Percentiles rank a stretch among this genome's conserved stretches.
These are phyloP conservation scores for Tolypocladium pustulatum DNA, from an alignment of 2,329 filamentous ascomycete species.

Conservation along the genomic window DNA sequence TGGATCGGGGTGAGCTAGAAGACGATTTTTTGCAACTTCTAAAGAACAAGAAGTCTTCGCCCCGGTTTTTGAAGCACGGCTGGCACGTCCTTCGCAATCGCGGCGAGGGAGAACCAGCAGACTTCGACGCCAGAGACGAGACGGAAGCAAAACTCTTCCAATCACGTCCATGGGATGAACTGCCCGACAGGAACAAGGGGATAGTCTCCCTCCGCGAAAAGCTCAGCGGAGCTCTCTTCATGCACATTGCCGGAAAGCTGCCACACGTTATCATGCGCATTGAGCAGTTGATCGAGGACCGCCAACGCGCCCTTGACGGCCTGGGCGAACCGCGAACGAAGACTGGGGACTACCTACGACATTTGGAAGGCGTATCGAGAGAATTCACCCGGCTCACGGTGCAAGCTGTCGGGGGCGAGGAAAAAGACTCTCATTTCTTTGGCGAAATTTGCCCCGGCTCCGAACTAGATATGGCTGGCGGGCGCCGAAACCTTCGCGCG, in stretches of 20 bases:
- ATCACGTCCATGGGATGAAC: constrained; percentile 23
- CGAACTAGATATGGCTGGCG: not conserved
- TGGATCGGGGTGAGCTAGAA: constrained; percentile 22
- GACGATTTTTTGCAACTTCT: constrained; percentile 28
- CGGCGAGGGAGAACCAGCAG: constrained; percentile 15
- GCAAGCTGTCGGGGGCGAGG: not conserved
- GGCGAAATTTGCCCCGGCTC: not conserved
- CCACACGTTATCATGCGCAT: constrained; percentile 4
- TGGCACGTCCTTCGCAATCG: constrained; percentile 43
- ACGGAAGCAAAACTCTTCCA: constrained; percentile 33
- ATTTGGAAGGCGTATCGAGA: not conserved
- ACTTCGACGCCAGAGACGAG: constrained; percentile 17
- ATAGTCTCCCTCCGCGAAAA: constrained; percentile 3
- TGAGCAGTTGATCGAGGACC: not conserved
- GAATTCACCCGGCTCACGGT: not conserved
- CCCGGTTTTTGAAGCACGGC: constrained; percentile 27
- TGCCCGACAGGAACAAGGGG: constrained; percentile 10
- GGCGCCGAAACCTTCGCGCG: not conserved
- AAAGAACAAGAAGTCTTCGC: constrained; percentile 31
- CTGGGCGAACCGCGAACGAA: not conserved
- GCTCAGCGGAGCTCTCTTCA: constrained; percentile 3
- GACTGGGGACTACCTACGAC: not conserved
- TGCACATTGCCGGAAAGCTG: constrained; percentile 2
- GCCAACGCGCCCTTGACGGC: not conserved
- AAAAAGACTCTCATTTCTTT: not conserved